Evolutionary conservation across 163 green algal genomes (phyloP), one percentile per base, ranked within the genome.

Genomic region (Chlamydomonas reinhardtii): DNA sequence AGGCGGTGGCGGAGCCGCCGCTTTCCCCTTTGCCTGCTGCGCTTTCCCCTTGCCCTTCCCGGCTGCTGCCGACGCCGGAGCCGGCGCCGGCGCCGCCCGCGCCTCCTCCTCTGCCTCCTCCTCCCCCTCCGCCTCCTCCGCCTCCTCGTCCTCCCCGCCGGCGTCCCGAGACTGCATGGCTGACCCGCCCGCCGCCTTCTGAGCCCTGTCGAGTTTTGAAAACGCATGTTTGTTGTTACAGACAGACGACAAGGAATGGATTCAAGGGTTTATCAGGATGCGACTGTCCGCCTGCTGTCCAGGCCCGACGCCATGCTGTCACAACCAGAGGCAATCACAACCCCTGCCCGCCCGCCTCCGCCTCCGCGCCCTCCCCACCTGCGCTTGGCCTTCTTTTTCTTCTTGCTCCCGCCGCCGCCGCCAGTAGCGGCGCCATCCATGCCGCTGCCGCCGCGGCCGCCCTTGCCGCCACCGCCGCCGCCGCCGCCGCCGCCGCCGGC

Each of bases 351-450:
- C 48, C 5, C 48, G 14, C 14, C 48, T 19, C 48, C 19, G 12
- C 48, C 48, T 56, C 6, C 12, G 12, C 9, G 11, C 48, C 48
- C 48, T 1, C 48, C 48, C 48, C 48, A 56, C 48, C 48, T 56
- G 5, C 48, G 48, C 83, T 79, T 76, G 12, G 65, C 62, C 48
- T 82, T 75, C 68, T 84, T 83, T 37, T 75, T 75, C 32, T 89
- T 79, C 73, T 89, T 89, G 43, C 72, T 89, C 22, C 73, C 75
- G 43, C 83, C 48, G 20, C 82, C 61, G 27, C 59, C 82, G 32
- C 66, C 71, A 15, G 25, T 24, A 25, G 32, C 61, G 14, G 61
- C 2, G 62, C 29, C 2, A 6, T 65, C 64, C 29, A 15, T 9
- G 31, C 24, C 61, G 5, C 8, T 48, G 39, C 39, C 8, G n/a